phyloP scores from a whole-genome alignment of 164 flowering plant species.

The Amborella trichopoda region DNA sequence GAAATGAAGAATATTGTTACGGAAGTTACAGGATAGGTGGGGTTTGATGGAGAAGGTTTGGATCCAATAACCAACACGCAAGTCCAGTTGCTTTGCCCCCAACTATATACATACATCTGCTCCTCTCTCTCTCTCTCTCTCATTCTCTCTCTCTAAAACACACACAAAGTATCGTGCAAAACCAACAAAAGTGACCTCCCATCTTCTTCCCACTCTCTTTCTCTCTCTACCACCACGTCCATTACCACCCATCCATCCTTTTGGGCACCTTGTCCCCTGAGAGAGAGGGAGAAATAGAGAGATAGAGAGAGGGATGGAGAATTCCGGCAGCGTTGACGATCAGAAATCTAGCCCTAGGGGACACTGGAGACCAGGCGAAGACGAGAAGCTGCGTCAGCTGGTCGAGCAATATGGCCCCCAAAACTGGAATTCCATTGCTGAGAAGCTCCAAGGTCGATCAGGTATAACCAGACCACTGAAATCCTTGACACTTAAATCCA shows the following conservation, averaged over 20 bases:
- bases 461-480: constrained; percentile 18
- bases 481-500: neutral
- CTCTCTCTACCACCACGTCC: no score
- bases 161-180: constrained; percentile 64
- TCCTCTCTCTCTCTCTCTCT: no score
- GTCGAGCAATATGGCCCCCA: constrained; percentile 70
- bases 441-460: constrained; percentile 80
- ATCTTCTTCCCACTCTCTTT: constrained; percentile 21
- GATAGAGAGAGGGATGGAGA: neutral
- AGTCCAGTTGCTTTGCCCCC: constrained; percentile 5
- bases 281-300: neutral
- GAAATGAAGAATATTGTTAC: constrained; percentile 11
- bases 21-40: constrained; percentile 19
- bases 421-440: constrained; percentile 82
- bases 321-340: constrained; percentile 14
- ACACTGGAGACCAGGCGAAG: constrained; percentile 87
- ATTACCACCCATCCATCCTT: neutral
- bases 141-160: no score
- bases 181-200: constrained; percentile 71
- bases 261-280: neutral
- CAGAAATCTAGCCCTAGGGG: constrained; percentile 52
- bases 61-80: constrained; percentile 18
- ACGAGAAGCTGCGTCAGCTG: constrained; percentile 54
- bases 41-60: constrained; percentile 12
- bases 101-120: neutral